Base-by-base conservation (phyloP, 305 asterid genomes). In the Rubia occidens region DNA sequence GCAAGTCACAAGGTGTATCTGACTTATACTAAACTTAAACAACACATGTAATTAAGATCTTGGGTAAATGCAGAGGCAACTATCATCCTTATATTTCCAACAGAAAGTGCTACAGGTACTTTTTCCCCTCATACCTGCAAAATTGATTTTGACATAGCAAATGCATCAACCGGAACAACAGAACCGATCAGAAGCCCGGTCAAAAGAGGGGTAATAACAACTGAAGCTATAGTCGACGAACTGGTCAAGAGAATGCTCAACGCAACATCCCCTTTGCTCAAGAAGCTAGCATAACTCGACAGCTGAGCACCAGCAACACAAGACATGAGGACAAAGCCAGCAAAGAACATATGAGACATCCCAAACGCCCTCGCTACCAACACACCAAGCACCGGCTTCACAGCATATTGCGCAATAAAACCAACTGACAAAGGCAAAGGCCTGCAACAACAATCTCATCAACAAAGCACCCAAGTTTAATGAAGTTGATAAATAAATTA, bases 291-390 rank as follows among this genome's bases (percentile, higher is more conserved):
- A 40, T 94, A 94, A 77, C 97, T 94, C 11, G 99, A 94, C 35
- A 94, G 79, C 76, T 91, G 99, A 45, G 99, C 97, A 71, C 96
- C 96, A 35, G 96, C 86, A 68, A 91, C 99, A 76, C 97, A 94
- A 6, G 99, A 75, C 80, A 83, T 89, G 29, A 94, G 83, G 66
- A 94, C 95, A 67, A 94, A 94, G 66, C 99, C 99, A 6, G 96
- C 88, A 64, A 82, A 89, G 86, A 89, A 91, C 82, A 80, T 78
- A 1, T 85, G 80, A 72, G 96, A 76, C 79, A 94, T 78, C 72
- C 97, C 93, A 78, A 87, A 94, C 35, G 91, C 93, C 69, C 75
- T 87, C 14, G 95, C 96, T 54, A 91, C 79, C 64, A 91, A 65
- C 73, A 94, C 86, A 18, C 96, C 96, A 59, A 94, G 90, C 58